Base-by-base conservation (phyloP, 768 basidiomycete species). In the Russula lepida region DNA sequence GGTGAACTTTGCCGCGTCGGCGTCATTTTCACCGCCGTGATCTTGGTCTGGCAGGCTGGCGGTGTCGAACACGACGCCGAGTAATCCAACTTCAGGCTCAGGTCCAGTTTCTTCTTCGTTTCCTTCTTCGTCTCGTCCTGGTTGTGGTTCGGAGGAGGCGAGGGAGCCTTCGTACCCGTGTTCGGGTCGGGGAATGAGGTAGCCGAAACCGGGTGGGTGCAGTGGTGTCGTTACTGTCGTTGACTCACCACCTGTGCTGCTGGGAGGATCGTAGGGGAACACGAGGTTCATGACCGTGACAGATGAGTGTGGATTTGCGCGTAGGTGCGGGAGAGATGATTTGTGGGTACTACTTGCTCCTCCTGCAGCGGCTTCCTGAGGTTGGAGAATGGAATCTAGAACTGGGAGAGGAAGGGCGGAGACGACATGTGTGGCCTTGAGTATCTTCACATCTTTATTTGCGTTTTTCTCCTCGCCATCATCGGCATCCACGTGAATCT, bases 51-150 rank as follows among this genome's bases (percentile, higher is more conserved):
- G 76, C 43, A 93, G 77, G 8, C 88, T 80, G 54, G 84, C 86
- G 0, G 89, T 90, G 71, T 98, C 95, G 73, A 98, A 98, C 12
- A 98, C 85, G 32, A 86, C 85, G 13, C 95, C 95, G 0, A 98
- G 79, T 21, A 89, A 79, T 4, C 83, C 81, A 12, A 78, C 71
- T 3, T 32, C 44, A n/a, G 30, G 28, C 51, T 57, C 43, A 25
- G 53, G 2, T 1, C 17, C 53, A 6, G n/a, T 2, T 1, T 48
- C 35, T 19, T 28, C 54, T 0, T 56, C 21, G 2, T 35, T n/a
- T 27, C 7, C 12, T 52, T 50, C 47, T 27, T 7, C 12, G 50
- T 50, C 47, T 32, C 53, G 7, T 6, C n/a, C 53, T 43, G 53
- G 19, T 5, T 47, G 33, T 15, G 39, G 39, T 4, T 54, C 23